Base-by-base conservation (phyloP, 768 basidiomycete genomes). In the Leccinum subtestaceum region DNA sequence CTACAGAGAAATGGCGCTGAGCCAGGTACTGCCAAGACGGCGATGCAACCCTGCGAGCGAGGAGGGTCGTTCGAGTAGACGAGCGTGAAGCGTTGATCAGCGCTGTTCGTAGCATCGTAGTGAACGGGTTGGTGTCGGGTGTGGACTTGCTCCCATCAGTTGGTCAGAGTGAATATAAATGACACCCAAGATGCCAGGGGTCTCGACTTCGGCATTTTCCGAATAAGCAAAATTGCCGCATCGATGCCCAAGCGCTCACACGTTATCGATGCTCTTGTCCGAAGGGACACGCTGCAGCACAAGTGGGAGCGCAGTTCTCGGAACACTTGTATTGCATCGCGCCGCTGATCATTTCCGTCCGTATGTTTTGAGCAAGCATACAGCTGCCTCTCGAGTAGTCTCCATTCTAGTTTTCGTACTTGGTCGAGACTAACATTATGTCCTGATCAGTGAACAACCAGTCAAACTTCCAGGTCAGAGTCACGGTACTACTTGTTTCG, bases 301-400 rank as follows among this genome's bases (percentile, higher is more conserved):
- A 67, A 70, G 73, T 69, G 76, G 74, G 77, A 80, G 80, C 78
- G 79, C 66, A 70, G 78, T 79, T 56, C 79, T 81, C 76, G 67
- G 56, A 73, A 78, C 75, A 70, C 74, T 72, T 72, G 75, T 70
- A 31, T 54, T 65, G 55, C 53, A 17, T 52, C 59, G 65, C 69
- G 65, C 53, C 62, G 17, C 47, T 25, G 17, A 23, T 34, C 32
- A 38, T 45, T 32, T n/a, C 50, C 27, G 9, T 8, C 43, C 2
- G n/a, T 40, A 40, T n/a, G 36, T 38, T 15, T 7, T 13, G 23
- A 13, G 8, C 13, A 36, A 38, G 19, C 15, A 2, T 32, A 47
- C 27, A 5, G 15, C 9, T 3, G 3, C 10, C 34, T 13, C 34
- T 34, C 5, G 34, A 13, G 12, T 34, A 34, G 12, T 34, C 12